Evolutionary conservation across 176 grass and related monocot species (phyloP).

Genomic region (Zoysia pacifica): DNA sequence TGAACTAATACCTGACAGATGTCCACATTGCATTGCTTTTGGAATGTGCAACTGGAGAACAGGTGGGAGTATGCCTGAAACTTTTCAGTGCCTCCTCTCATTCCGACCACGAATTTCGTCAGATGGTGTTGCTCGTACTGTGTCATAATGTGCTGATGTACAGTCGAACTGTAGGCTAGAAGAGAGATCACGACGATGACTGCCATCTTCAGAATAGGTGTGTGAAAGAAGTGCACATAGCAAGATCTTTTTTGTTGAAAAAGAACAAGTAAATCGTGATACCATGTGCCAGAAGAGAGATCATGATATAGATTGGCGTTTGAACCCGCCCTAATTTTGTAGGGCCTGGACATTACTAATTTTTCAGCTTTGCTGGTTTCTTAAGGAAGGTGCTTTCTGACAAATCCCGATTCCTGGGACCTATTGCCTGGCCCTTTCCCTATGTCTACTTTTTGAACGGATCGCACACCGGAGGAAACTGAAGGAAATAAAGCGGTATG

Average conservation of each 20-base stretch:
- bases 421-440: conserved; percentile 28
- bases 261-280: not conserved
- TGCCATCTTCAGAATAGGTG: not conserved
- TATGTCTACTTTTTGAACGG: conserved; percentile 30
- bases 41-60: not conserved
- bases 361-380: conserved; percentile 42
- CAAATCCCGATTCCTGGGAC: conserved; percentile 47
- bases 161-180: not conserved
- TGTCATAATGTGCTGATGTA: not conserved
- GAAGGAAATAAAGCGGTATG: conserved; percentile 9
- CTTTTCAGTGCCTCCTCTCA: not conserved
- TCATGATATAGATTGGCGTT: not conserved
- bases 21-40: not conserved
- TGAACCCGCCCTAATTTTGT: conserved; percentile 30
- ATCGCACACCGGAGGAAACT: not conserved
- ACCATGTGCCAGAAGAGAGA: not conserved
- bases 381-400: conserved; percentile 47
- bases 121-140: not conserved
- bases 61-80: not conserved
- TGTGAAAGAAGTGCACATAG: not conserved
- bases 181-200: not conserved
- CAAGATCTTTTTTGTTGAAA: not conserved
- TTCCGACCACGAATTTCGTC: not conserved
- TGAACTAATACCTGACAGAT: no score
- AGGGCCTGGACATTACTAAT: conserved; percentile 20